Percentiles rank a stretch among this genome's conserved stretches.
phyloP scores from a whole-genome alignment of 129 eudicot species.

The Escallonia rubra region DNA sequence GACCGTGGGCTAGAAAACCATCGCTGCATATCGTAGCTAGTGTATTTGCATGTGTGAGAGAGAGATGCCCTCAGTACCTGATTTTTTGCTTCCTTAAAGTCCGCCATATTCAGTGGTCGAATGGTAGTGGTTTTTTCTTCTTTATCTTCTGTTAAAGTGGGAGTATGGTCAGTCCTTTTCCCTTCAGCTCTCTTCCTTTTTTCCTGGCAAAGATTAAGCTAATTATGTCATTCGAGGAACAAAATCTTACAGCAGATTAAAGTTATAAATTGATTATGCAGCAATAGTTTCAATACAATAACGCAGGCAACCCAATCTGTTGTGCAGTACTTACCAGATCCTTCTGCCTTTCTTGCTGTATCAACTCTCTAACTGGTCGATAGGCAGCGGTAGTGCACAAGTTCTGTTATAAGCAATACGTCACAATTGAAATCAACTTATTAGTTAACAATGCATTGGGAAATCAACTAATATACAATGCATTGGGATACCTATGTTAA shows the following conservation, averaged over 20 bases:
- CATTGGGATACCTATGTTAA: neutral
- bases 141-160: slow-evolving; percentile 29
- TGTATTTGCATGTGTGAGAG: too few species aligned
- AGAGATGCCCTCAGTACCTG: slow-evolving; percentile 35
- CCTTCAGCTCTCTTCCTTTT: slow-evolving; percentile 50
- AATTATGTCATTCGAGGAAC: neutral
- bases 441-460: too few species aligned
- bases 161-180: slow-evolving; percentile 13
- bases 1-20: too few species aligned
- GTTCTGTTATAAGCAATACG: slow-evolving; percentile 40
- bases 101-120: slow-evolving; percentile 81
- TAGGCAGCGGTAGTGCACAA: slow-evolving; percentile 92
- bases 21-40: too few species aligned
- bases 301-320: neutral
- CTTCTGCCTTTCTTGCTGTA: slow-evolving; percentile 75
- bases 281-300: neutral
- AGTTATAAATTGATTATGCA: too few species aligned
- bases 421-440: slow-evolving; percentile 5
- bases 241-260: neutral
- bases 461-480: neutral
- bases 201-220: slow-evolving; percentile 38
- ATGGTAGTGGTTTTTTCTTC: slow-evolving; percentile 61
- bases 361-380: slow-evolving; percentile 91
- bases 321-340: slow-evolving; percentile 47
- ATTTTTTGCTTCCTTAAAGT: slow-evolving; percentile 83